Evolutionary conservation across 495 filamentous ascomycete genomes (phyloP).

Genomic region (Aspergillus sparsus): DNA sequence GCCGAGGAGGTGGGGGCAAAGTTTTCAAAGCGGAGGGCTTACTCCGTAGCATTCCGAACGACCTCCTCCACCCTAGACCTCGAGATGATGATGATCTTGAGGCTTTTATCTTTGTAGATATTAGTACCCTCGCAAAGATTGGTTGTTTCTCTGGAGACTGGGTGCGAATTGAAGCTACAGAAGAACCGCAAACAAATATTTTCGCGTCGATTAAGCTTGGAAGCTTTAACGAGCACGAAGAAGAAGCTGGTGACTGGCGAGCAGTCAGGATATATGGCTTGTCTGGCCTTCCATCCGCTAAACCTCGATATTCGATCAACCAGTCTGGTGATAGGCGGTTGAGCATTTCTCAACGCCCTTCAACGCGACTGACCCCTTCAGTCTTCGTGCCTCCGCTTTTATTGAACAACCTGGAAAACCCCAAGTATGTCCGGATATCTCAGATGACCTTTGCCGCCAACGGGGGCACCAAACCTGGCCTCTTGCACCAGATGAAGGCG

Average conservation of each 20-base stretch:
- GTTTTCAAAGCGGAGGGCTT: slow-evolving; percentile 80
- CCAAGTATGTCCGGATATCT: slow-evolving; percentile 72
- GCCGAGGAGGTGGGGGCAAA: slow-evolving; percentile 57
- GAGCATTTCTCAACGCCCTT: slow-evolving; percentile 53
- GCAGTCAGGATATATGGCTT: slow-evolving; percentile 85
- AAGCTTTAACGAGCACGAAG: slow-evolving; percentile 47
- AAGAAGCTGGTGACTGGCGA: slow-evolving; percentile 62
- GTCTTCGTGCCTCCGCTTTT: slow-evolving; percentile 84
- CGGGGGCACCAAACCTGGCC: slow-evolving; percentile 35
- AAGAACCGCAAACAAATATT: slow-evolving; percentile 61
- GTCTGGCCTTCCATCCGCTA: slow-evolving; percentile 61
- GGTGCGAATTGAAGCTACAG: slow-evolving; percentile 78
- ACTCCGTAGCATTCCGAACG: slow-evolving; percentile 67
- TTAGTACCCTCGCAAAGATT: slow-evolving; percentile 78
- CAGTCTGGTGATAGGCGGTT: slow-evolving; percentile 47
- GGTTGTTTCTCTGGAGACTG: slow-evolving; percentile 97
- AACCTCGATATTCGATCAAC: slow-evolving; percentile 55
- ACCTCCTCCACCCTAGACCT: slow-evolving; percentile 82
- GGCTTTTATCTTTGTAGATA: slow-evolving; percentile 83
- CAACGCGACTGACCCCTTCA: slow-evolving; percentile 49
- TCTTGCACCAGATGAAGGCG: slow-evolving; percentile 47
- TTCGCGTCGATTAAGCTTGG: slow-evolving; percentile 53
- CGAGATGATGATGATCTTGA: slow-evolving; percentile 83
- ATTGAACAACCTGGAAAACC: slow-evolving; percentile 76
- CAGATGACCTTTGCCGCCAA: slow-evolving; percentile 54